Evolutionary conservation across 75 land plant species (phyloP), one percentile per base, ranked within the genome.

Genomic region (Adiantum capillusveneris): DNA sequence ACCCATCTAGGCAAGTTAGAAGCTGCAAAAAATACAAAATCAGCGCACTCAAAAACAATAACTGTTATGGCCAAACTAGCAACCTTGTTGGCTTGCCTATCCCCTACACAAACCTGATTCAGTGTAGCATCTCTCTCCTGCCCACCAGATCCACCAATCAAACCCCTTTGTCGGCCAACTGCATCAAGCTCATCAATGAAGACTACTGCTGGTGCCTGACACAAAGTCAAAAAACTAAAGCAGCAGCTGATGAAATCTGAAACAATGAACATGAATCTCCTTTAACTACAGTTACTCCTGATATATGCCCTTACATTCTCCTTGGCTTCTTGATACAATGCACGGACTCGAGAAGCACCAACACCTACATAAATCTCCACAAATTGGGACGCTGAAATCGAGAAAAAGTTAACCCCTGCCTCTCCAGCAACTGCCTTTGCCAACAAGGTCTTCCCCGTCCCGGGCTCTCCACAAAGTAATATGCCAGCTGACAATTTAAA

Each of bases 351-450:
- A 39, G 98, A 85, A 39, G 98, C 98, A 67, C 98, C 98, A 76
- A 93, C 98, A 43, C 98, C 98, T 53, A 93, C 98, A 83, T 85
- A 93, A 57, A 93, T 93, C 74, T 93, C 98, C 49, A 93, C 98
- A 79, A 93, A 93, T 71, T 93, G 98, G 31, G 98, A 93, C 28
- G 98, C 95, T 56, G 98, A 93, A 41, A 93, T 88, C 21, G 95
- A 88, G 72, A 93, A 85, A 61, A 93, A 93, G 57, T 81, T 93
- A 12, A 88, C 98, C 7, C 98, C 98, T 28, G 98, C 98, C 63
- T 93, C 98, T 56, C 98, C 94, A 61, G 98, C 98, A 37, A 93
- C 98, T 59, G 98, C 98, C 68, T 93, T 93, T 59, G 98, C 98
- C 26, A 93, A 65, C 25, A 93, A 70, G 43, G 98, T 93, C 67